Percentiles rank a stretch among this genome's conserved stretches.
Evolutionary conservation across 2,329 filamentous ascomycete genomes (phyloP).

Genomic region (Septoria petroselini): DNA sequence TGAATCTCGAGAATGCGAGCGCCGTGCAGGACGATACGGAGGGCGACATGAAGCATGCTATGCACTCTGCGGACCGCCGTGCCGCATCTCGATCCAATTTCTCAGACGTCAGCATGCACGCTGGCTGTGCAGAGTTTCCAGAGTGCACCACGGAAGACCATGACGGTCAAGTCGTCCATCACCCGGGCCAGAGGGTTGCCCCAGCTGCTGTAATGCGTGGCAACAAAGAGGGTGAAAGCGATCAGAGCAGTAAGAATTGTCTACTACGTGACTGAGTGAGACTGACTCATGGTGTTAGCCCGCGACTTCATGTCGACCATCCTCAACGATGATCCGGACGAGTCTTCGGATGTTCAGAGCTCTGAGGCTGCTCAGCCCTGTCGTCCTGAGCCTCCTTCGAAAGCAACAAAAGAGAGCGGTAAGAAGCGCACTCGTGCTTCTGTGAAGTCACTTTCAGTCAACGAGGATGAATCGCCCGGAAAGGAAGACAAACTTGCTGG

Average conservation of each 20-base stretch:
- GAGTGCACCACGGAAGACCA: slow-evolving; percentile 33
- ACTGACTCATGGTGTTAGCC: slow-evolving; percentile 20
- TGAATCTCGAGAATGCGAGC: neutral
- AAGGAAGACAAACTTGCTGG: slow-evolving; percentile 23
- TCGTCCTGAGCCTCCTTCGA: slow-evolving; percentile 16
- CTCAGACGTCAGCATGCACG: slow-evolving; percentile 40
- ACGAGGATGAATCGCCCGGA: slow-evolving; percentile 27
- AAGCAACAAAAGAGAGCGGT: slow-evolving; percentile 19
- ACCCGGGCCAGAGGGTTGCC: slow-evolving; percentile 10
- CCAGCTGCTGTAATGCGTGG: slow-evolving; percentile 27
- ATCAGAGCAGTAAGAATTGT: slow-evolving; percentile 8
- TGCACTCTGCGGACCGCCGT: slow-evolving; percentile 16
- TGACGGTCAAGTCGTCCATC: slow-evolving; percentile 28
- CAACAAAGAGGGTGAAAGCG: slow-evolving; percentile 30
- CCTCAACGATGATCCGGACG: slow-evolving; percentile 17
- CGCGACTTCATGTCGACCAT: slow-evolving; percentile 33
- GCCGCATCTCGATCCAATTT: slow-evolving; percentile 23
- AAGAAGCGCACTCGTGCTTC: slow-evolving; percentile 33
- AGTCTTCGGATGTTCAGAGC: neutral
- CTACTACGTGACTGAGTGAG: neutral
- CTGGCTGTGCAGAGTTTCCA: slow-evolving; percentile 33
- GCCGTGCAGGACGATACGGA: neutral
- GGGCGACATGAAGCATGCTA: slow-evolving; percentile 2
- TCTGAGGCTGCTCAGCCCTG: neutral
- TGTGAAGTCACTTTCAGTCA: slow-evolving; percentile 25